phyloP scores from a whole-genome alignment of 768 basidiomycete genomes.

The Crucibulum laeve region DNA sequence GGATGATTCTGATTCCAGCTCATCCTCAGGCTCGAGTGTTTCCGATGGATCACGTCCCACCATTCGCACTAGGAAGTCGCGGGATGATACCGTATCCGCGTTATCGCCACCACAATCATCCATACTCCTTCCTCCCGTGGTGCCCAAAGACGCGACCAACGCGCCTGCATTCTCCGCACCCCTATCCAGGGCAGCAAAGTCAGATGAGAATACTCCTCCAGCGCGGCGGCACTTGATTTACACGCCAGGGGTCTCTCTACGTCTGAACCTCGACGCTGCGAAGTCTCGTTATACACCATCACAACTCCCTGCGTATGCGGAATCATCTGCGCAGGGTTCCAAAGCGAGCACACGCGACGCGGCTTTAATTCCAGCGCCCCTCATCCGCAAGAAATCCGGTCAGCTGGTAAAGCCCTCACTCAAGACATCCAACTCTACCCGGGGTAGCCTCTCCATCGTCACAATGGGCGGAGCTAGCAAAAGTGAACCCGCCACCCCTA shows the following conservation, averaged over 20 bases:
- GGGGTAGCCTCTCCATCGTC: constrained; percentile 48
- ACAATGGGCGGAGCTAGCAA: constrained; percentile 45
- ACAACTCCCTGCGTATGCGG: constrained; percentile 19
- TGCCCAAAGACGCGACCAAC: neutral
- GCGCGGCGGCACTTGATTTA: constrained; percentile 30
- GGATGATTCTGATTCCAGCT: constrained; percentile 31
- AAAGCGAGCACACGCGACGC: constrained; percentile 17
- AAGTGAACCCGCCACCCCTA: constrained; percentile 83
- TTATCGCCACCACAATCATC: neutral
- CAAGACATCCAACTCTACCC: constrained; percentile 61
- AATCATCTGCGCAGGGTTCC: constrained; percentile 13
- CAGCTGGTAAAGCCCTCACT: constrained; percentile 90
- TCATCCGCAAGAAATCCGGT: constrained; percentile 90
- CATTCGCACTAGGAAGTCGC: constrained; percentile 31
- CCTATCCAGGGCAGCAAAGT: constrained; percentile 2
- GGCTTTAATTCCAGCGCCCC: constrained; percentile 29
- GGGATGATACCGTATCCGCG: constrained; percentile 10
- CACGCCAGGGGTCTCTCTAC: constrained; percentile 34
- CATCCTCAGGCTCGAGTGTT: constrained; percentile 27
- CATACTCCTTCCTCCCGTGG: constrained; percentile 1
- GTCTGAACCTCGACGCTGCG: constrained; percentile 20
- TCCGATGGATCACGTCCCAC: constrained; percentile 32
- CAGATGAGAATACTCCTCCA: constrained; percentile 24
- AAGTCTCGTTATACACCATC: constrained; percentile 23
- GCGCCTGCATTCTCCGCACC: neutral